These are phyloP conservation scores for Syzygium malaccense DNA, from an alignment of 441 rosid genomes.

Conservation along the genomic window DNA sequence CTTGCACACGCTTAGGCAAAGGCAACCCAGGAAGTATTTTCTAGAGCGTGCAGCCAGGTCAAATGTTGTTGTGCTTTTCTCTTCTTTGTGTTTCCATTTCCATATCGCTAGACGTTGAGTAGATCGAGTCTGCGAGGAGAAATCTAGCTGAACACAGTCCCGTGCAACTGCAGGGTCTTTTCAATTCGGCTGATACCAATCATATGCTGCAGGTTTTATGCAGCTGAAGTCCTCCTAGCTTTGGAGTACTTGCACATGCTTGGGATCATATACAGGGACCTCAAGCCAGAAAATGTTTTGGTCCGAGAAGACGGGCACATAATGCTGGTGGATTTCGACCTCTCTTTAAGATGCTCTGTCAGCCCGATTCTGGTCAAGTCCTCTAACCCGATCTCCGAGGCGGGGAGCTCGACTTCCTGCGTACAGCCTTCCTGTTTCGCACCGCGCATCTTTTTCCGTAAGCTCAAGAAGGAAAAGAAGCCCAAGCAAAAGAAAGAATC, in stretches of 20 bases:
- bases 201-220: conserved; percentile 3
- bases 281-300: conserved; percentile 6
- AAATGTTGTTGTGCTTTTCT: background rate
- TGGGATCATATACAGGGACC: conserved; percentile 6
- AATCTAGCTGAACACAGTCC: background rate
- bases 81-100: background rate
- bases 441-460: background rate
- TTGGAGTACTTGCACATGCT: conserved; percentile 9
- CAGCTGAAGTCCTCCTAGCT: conserved; percentile 3
- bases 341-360: background rate
- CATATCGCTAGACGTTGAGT: background rate
- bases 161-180: background rate
- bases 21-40: conserved; percentile 6
- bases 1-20: conserved; percentile 11
- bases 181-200: background rate
- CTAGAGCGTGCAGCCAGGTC: conserved; percentile 11
- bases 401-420: background rate
- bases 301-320: background rate
- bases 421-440: background rate
- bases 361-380: background rate
- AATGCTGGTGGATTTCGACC: conserved; percentile 4
- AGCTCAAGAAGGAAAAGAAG: background rate
- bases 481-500: background rate
- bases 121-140: background rate
- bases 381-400: background rate